Evolutionary conservation across 176 grass and related monocot genomes (phyloP), one percentile per base, ranked within the genome.

Genomic region (Saccharum spontaneum): DNA sequence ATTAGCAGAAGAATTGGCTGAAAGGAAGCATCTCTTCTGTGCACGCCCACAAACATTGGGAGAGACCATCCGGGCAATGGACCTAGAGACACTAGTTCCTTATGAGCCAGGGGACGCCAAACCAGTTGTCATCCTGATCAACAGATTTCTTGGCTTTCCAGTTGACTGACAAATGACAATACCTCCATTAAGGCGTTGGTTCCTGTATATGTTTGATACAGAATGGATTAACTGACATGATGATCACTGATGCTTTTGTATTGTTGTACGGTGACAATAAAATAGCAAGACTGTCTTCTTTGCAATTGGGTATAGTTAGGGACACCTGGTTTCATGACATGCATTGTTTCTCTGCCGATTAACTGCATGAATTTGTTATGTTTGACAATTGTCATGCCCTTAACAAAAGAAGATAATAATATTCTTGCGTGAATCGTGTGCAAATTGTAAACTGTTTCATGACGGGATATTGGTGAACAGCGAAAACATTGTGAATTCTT

Each of bases 1-100:
- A 76, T 74, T 98, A 46, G 92, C 92, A 63, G 92, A 98, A 69
- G 95, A 93, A 82, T 72, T 98, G 26, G 95, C 91, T 22, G 62
- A 95, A 24, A 87, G 91, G 79, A 93, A 91, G 63, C 91, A 98
- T 83, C 92, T 95, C 76, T 95, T 90, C 39, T 95, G 82, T 23
- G 87, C 91, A 1, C 84, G 26, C 13, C 91, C 92, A 22, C 89
- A 93, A 37, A 89, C 87, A 3, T 77, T 98, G 68, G 68, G 9
- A 20, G 50, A 93, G 59, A 90, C 87, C n/a, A 69, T 98, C 37
- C 17, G 77, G 16, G 64, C 60, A 41, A 98, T 98, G 95, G 87
- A 90, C 70, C 43, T 93, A 49, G 78, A 83, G 34, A 76, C 80
- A 22, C 87, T 93, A 6, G 17, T 82, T 26, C 91, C 92, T 50